A percentile compares a stretch with the other conserved stretches of the same genome.
These are phyloP conservation scores for Apostasia ramifera DNA, from an alignment of 106 monocot species.

Conservation along the genomic window DNA sequence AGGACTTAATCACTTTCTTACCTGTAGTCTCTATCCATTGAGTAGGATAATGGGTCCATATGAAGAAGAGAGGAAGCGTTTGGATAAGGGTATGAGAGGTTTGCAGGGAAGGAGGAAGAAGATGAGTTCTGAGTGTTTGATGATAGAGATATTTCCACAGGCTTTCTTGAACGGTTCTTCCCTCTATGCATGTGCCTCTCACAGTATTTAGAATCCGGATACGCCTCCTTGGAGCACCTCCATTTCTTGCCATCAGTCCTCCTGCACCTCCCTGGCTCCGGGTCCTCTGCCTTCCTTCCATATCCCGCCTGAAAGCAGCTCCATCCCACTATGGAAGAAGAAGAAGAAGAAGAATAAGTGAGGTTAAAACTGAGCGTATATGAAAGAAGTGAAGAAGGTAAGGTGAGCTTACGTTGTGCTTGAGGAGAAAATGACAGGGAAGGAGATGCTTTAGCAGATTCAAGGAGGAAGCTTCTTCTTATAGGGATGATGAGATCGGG, in stretches of 20 bases:
- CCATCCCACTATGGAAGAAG: slow-evolving; percentile 4
- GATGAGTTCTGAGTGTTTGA: not conserved
- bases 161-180: slow-evolving; percentile 99
- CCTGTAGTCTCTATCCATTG: not conserved
- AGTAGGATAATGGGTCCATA: not conserved
- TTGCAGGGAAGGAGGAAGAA: not conserved
- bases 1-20: not conserved
- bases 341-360: not conserved
- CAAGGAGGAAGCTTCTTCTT: slow-evolving; percentile 31
- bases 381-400: not conserved
- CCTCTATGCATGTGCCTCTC: slow-evolving; percentile 25
- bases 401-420: slow-evolving; percentile 1
- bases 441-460: slow-evolving; percentile 14
- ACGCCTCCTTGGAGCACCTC: slow-evolving; percentile 19
- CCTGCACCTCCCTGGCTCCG: slow-evolving; percentile 12
- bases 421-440: slow-evolving; percentile 2
- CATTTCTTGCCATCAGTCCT: slow-evolving; percentile 19
- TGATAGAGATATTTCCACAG: slow-evolving; percentile 70
- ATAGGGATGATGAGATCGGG: slow-evolving; percentile 53
- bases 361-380: not conserved
- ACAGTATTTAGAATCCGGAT: slow-evolving; percentile 18
- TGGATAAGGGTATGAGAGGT: not conserved
- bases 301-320: slow-evolving; percentile 7
- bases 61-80: not conserved
- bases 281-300: slow-evolving; percentile 13